Conservation (phyloP, 2,329 filamentous ascomycete genomes). For the Colletotrichum camelliae region DNA sequence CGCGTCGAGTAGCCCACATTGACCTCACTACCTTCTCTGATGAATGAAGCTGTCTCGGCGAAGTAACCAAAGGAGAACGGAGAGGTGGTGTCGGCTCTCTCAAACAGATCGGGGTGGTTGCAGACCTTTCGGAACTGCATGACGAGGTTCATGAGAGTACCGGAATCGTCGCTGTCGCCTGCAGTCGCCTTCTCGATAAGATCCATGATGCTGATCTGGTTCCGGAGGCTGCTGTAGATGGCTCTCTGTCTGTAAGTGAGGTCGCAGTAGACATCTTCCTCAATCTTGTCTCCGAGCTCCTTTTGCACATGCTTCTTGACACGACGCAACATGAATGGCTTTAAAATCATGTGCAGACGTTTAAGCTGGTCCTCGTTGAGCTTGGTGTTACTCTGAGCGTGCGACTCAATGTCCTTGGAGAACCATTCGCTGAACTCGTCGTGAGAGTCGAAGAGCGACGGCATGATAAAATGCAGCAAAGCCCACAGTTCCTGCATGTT, state of each 20-base stretch:
- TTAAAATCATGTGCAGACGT: constrained; percentile 97
- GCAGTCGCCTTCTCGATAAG: constrained; percentile 96
- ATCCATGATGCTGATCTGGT: constrained; percentile 98
- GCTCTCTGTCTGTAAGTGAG: constrained; percentile 95
- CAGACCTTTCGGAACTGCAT: constrained; percentile 99
- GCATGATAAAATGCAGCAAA: constrained; percentile 98
- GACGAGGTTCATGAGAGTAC: constrained; percentile 97
- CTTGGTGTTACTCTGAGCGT: constrained; percentile 99
- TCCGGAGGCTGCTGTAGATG: constrained; percentile 89
- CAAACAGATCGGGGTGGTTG: constrained; percentile 97
- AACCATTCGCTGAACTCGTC: constrained; percentile 96
- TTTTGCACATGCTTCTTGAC: constrained; percentile 99
- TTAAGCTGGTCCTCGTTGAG: constrained; percentile 97
- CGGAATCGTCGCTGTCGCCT: constrained; percentile 92
- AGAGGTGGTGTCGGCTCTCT: constrained; percentile 89
- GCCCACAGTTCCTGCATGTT: constrained; percentile 99
- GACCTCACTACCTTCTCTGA: constrained; percentile 84
- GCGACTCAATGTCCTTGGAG: constrained; percentile 95
- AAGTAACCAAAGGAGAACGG: constrained; percentile 86
- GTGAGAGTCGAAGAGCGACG: constrained; percentile 94
- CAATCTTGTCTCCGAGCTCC: constrained; percentile 98
- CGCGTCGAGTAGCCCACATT: constrained; percentile 86
- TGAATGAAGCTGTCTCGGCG: constrained; percentile 93
- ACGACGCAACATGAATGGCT: constrained; percentile 99
- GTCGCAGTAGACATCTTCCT: constrained; percentile 94